phyloP scores from a whole-genome alignment of 768 basidiomycete genomes.

The Rhodocollybia butyracea region DNA sequence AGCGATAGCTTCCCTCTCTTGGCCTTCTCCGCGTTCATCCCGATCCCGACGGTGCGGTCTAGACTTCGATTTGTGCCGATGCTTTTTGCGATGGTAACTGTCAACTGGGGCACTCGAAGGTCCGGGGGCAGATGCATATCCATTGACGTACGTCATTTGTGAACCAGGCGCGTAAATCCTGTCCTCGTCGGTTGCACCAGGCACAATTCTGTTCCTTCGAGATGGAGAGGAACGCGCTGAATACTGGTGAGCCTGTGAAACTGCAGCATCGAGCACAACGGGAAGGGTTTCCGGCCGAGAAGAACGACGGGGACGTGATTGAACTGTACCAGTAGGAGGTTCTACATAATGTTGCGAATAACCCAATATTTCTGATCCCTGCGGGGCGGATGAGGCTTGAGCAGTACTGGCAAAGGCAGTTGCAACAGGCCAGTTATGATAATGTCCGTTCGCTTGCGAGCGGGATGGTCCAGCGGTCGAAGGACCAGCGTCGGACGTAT shows the following conservation, averaged over 20 bases:
- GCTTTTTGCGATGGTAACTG: background rate
- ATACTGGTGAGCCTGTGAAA: constrained; percentile 3
- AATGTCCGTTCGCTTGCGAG: background rate
- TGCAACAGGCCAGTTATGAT: background rate
- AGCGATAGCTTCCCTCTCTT: background rate
- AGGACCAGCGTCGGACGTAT: constrained; percentile 1
- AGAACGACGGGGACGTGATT: background rate
- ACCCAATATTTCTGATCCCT: no score
- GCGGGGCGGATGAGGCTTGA: no score
- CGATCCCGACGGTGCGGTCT: background rate
- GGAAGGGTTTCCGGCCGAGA: background rate
- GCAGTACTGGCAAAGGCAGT: no score
- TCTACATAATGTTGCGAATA: background rate
- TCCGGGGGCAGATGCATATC: background rate
- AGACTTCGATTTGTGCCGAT: constrained; percentile 4
- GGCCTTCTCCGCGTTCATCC: background rate
- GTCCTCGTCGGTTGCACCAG: background rate
- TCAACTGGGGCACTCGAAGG: constrained; percentile 1
- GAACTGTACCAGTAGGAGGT: background rate
- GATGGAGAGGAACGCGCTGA: constrained; percentile 1
- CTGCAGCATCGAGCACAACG: background rate
- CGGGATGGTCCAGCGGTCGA: constrained; percentile 4
- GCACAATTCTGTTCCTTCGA: constrained; percentile 3
- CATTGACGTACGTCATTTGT: constrained; percentile 1
- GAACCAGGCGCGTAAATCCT: background rate